Base-by-base conservation (phyloP, 345 rosid genomes). In the Eutrema yunnanense region DNA sequence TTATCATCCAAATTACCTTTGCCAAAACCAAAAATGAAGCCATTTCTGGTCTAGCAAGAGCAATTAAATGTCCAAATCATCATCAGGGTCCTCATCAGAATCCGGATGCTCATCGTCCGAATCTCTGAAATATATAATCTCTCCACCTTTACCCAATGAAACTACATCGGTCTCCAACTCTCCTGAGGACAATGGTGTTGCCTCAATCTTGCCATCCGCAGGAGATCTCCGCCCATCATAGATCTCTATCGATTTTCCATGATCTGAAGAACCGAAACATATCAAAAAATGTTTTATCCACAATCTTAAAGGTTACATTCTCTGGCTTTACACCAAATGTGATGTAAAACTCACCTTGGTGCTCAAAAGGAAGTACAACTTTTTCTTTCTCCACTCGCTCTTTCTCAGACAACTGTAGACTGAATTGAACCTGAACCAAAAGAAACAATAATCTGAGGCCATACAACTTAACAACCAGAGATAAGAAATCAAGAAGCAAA, bases 11-110 rank as follows among this genome's bases (percentile, higher is more conserved):
- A 22, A 7, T 11, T 8, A 19, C 2, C 43, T 44, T 4, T 30
- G 13, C 34, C 19, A 40, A 50, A 36, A 54, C 64, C 30, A 54
- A 64, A 55, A 48, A 38, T 46, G 2, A 6, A 47, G 7, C 3
- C 38, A 65, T 33, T 59, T 59, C 2, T 67, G 10, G 61, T 74
- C 62, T 30, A 40, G 58, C 42, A 52, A 42, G 32, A 32, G 3
- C 9, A 48, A 16, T 6, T 53, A 95, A 57, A 95, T 90, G 73
- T 95, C 99, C 75, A 92, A 65, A 84, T 95, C 98, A 84, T 92
- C 97, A 69, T 94, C 98, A 22, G 97, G 96, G 65, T 94, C 97
- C 74, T 94, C 98, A 47, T 91, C 98, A 8, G 98, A 94, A 81
- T 94, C 97, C 14, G 97, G 93, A 81, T 74, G 79, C 82, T 94